Conservation (phyloP, 1,139 yeast species). For the Pneumocystis sp. region DNA sequence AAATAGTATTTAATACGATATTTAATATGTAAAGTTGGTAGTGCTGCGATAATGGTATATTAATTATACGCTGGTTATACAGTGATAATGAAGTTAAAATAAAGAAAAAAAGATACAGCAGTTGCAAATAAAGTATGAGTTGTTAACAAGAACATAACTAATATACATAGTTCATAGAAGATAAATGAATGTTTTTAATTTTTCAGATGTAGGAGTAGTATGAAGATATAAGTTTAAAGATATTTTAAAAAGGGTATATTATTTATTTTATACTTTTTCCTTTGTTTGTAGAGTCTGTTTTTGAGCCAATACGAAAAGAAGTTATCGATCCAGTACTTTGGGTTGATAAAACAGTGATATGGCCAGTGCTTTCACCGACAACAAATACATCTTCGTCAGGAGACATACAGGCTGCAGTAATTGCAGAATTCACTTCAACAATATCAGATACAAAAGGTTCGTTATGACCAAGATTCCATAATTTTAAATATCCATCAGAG, state of each 20-base stretch:
- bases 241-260: background rate
- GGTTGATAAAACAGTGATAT: conserved; percentile 1
- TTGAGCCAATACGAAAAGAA: background rate
- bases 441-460: conserved; percentile 4
- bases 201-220: no score
- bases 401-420: conserved; percentile 4
- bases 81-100: background rate
- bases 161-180: no score
- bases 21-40: background rate
- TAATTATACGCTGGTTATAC: background rate
- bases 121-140: no score
- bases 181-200: no score
- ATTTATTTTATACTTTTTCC: background rate
- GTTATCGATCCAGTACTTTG: background rate
- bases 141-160: no score
- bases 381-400: conserved; percentile 4
- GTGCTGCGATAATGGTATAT: background rate
- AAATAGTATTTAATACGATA: background rate
- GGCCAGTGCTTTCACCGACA: conserved; percentile 3
- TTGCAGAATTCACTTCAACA: conserved; percentile 4
- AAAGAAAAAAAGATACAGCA: background rate
- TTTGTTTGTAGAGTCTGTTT: background rate
- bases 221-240: no score
- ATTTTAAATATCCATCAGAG: conserved; percentile 6
- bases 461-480: conserved; percentile 3